Evolutionary conservation across 2,329 filamentous ascomycete species (phyloP).

Genomic region (Fusarium decemcellulare): DNA sequence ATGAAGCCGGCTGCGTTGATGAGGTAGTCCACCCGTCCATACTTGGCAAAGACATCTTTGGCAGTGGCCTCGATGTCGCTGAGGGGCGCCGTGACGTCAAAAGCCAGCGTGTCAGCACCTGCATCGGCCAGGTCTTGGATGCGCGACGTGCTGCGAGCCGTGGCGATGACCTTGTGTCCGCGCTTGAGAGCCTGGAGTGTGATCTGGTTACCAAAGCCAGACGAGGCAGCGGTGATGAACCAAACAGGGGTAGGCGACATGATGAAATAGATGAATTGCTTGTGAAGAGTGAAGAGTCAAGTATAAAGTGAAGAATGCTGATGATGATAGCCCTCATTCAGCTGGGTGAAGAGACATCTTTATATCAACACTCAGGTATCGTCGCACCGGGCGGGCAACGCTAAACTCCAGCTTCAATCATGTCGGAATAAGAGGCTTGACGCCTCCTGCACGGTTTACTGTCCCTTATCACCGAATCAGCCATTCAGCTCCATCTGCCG

Average conservation of each 20-base stretch:
- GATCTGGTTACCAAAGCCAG: constrained; percentile 64
- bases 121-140: constrained; percentile 58
- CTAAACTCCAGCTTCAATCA: background rate
- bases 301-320: too few species aligned
- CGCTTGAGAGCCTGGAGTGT: constrained; percentile 58
- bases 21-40: constrained; percentile 62
- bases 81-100: constrained; percentile 63
- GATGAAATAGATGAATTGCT: background rate
- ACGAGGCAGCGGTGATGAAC: constrained; percentile 68
- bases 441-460: background rate
- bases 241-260: constrained; percentile 55
- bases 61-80: constrained; percentile 54
- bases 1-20: constrained; percentile 64
- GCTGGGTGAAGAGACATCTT: too few species aligned
- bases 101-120: constrained; percentile 59
- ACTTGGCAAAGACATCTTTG: constrained; percentile 48
- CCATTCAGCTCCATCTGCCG: background rate
- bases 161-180: constrained; percentile 66
- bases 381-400: too few species aligned
- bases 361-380: too few species aligned
- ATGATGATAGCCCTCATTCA: too few species aligned
- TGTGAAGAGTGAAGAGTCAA: background rate
- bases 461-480: constrained; percentile 19
- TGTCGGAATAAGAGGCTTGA: background rate
- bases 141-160: constrained; percentile 58